Evolutionary conservation across 352 stramenopile genomes (phyloP), one percentile per base, ranked within the genome.

Genomic region (Phytophthora fragariaefolia): DNA sequence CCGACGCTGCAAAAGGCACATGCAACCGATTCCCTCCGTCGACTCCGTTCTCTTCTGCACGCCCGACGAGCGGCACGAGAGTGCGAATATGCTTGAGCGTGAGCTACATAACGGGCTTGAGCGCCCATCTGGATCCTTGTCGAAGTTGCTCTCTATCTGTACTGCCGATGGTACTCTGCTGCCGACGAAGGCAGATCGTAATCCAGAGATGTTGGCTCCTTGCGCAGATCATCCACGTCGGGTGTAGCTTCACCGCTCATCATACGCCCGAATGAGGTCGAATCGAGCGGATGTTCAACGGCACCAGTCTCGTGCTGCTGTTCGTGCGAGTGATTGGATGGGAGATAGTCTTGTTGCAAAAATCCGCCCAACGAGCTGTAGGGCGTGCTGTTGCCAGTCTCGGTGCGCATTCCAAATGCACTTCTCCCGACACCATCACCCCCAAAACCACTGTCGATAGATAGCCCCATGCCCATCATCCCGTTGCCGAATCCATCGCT

Each of bases 341-440:
- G 59, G 27, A 80, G 63, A 58, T 86, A 93, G 26, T 87, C 73
- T 54, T 69, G 76, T 40, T 82, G 66, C 49, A 93, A 73, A 67
- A 90, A 89, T n/a, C 79, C 79, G 7, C 79, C 72, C n/a, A 92
- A 73, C 20, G 83, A 79, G 28, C 71, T 74, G 69, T 91, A 91
- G 6, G 74, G 63, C 15, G 59, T 46, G 18, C 49, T 69, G 38
- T 57, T 52, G 18, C 69, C 66, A 12, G 30, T 34, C 22, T 79
- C 63, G 0, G 61, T 43, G 42, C 66, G 70, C 63, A 86, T 78
- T 36, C 73, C 73, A 58, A 85, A 73, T 12, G 63, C 48, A 51
- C 71, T 34, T 51, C 48, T 56, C 54, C 65, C 60, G 27, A 69
- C 54, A 45, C 43, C 56, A 27, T 76, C 71, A 15, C 51, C 26